phyloP scores from a whole-genome alignment of 306 rosid species.

The Lupinus albus region DNA sequence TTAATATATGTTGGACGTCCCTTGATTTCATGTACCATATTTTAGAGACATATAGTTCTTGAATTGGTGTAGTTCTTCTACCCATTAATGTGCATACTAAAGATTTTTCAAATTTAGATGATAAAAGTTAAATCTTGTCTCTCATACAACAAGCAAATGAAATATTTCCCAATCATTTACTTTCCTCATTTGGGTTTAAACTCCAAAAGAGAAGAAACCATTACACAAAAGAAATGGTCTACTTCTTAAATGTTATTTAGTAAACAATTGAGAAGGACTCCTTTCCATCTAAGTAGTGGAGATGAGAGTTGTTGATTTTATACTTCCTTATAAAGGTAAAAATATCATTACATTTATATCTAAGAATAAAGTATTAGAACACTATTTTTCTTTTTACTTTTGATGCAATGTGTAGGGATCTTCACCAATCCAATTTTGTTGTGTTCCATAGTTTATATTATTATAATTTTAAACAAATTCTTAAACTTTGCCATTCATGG shows the following conservation, averaged over 20 bases:
- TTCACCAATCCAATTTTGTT: too few species aligned
- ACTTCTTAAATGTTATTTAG: constrained; percentile 17
- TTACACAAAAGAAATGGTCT: constrained; percentile 19
- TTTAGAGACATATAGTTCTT: constrained; percentile 33
- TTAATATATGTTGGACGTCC: constrained; percentile 16
- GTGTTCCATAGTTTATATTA: background rate
- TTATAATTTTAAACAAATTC: background rate
- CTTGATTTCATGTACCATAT: constrained; percentile 51
- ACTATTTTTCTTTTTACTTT: too few species aligned
- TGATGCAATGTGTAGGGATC: too few species aligned
- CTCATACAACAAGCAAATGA: constrained; percentile 53
- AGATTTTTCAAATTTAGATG: constrained; percentile 59
- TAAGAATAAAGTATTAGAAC: too few species aligned
- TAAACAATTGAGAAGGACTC: too few species aligned
- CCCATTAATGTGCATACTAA: constrained; percentile 27
- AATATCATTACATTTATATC: too few species aligned
- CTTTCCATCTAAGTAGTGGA: too few species aligned
- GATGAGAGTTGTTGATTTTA: too few species aligned
- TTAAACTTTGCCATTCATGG: background rate
- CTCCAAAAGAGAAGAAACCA: constrained; percentile 41
- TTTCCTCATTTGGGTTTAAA: constrained; percentile 73
- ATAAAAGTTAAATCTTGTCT: constrained; percentile 54
- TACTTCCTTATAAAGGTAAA: too few species aligned
- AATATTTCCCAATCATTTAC: constrained; percentile 55
- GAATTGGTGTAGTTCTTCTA: constrained; percentile 42